Conservation (phyloP, 768 basidiomycete genomes). For the Trametes maxima region DNA sequence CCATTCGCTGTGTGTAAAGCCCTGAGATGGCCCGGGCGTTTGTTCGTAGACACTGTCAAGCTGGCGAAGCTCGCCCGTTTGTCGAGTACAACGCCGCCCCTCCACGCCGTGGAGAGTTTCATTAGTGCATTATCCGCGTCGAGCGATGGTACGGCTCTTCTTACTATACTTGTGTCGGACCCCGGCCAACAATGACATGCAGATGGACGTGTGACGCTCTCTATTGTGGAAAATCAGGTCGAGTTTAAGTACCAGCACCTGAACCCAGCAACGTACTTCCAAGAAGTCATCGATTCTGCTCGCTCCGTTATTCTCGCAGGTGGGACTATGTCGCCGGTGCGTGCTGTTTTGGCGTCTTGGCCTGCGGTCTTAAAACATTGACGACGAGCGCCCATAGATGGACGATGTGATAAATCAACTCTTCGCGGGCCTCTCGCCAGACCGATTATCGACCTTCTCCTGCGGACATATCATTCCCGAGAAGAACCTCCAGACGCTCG, state of each 20-base stretch:
- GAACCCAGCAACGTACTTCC: slow-evolving; percentile 87
- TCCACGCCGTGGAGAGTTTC: slow-evolving; percentile 82
- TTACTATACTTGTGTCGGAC: background rate
- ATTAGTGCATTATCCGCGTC: slow-evolving; percentile 75
- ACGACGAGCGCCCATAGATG: slow-evolving; percentile 51
- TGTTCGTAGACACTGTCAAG: slow-evolving; percentile 27
- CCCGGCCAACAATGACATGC: background rate
- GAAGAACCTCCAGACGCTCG: slow-evolving; percentile 73
- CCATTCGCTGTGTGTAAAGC: background rate
- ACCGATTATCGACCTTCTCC: slow-evolving; percentile 76
- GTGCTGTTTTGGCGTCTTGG: slow-evolving; percentile 24
- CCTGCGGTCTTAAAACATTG: background rate
- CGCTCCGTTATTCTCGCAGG: slow-evolving; percentile 90
- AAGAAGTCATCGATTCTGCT: slow-evolving; percentile 79
- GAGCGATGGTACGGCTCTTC: slow-evolving; percentile 57
- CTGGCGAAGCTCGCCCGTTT: slow-evolving; percentile 30
- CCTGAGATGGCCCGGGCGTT: background rate
- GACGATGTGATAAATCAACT: slow-evolving; percentile 85
- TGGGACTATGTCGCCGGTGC: slow-evolving; percentile 97
- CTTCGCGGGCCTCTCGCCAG: slow-evolving; percentile 62
- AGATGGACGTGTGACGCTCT: slow-evolving; percentile 77
- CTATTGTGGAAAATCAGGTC: slow-evolving; percentile 45
- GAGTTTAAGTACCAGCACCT: slow-evolving; percentile 90
- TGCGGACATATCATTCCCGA: slow-evolving; percentile 92
- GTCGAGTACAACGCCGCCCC: slow-evolving; percentile 60